phyloP scores from a whole-genome alignment of 176 grass and related monocot species.

The Bolboschoenus planiculmis region DNA sequence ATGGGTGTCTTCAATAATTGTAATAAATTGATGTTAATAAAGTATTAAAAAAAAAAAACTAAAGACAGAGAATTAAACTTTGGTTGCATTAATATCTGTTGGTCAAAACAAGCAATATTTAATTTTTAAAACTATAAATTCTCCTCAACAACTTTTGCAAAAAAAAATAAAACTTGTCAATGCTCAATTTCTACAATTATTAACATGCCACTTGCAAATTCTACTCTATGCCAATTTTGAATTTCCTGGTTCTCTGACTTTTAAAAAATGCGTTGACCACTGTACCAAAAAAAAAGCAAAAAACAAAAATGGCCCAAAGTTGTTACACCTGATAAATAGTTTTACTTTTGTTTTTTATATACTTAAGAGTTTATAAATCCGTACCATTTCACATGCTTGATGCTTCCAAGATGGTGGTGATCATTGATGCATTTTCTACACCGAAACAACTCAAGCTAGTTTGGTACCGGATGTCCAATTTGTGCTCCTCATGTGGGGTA shows the following conservation, averaged over 20 bases:
- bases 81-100: background rate
- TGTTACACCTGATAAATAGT: background rate
- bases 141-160: background rate
- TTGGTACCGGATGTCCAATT: background rate
- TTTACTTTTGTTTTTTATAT: background rate
- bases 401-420: background rate
- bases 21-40: background rate
- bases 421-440: background rate
- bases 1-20: background rate
- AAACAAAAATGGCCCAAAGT: background rate
- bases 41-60: background rate
- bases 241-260: background rate
- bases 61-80: background rate
- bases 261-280: background rate
- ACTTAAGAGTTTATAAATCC: background rate
- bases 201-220: background rate
- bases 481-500: conserved; percentile 4
- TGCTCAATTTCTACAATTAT: background rate
- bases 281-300: background rate
- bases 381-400: conserved; percentile 7
- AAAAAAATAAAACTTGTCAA: background rate
- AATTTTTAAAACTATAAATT: background rate
- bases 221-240: background rate
- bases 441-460: background rate
- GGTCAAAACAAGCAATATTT: background rate